A percentile compares a stretch with the other conserved stretches of the same genome.
Evolutionary conservation across 495 filamentous ascomycete species (phyloP).

Genomic region (Aspergillus steynii): DNA sequence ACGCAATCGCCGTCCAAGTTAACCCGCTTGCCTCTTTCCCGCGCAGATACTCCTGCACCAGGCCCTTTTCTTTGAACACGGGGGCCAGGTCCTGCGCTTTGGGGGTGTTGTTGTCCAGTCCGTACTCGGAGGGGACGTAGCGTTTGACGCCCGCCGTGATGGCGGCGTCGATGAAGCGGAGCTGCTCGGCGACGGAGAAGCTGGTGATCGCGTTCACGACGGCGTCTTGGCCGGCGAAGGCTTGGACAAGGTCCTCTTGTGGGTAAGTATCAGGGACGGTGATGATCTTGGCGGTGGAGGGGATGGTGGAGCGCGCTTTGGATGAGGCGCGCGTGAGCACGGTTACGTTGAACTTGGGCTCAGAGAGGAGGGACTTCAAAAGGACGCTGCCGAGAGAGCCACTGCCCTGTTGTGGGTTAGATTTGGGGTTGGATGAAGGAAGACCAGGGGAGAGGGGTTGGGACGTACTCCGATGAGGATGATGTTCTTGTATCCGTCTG

Average conservation of each 20-base stretch:
- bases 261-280: slow-evolving; percentile 6
- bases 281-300: slow-evolving; percentile 3
- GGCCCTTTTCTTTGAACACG: slow-evolving; percentile 12
- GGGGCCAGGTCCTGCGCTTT: background rate
- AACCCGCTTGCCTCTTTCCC: slow-evolving; percentile 9
- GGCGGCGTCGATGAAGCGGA: slow-evolving; percentile 11
- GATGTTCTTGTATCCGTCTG: no score
- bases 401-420: slow-evolving; percentile 5
- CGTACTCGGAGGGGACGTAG: slow-evolving; percentile 15
- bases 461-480: no score
- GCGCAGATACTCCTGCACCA: slow-evolving; percentile 11
- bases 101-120: slow-evolving; percentile 12
- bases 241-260: slow-evolving; percentile 1
- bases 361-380: slow-evolving; percentile 9
- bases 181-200: slow-evolving; percentile 14
- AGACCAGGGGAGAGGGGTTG: no score
- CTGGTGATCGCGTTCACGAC: slow-evolving; percentile 11
- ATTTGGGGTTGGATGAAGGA: no score
- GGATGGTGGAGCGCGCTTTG: slow-evolving; percentile 7
- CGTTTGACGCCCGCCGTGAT: slow-evolving; percentile 12
- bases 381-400: slow-evolving; percentile 12
- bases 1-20: slow-evolving; percentile 16
- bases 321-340: slow-evolving; percentile 6
- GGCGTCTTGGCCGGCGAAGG: slow-evolving; percentile 14
- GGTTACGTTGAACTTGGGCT: slow-evolving; percentile 8